These are phyloP conservation scores for Metarhizium anisopliae DNA, from an alignment of 2,329 filamentous ascomycete species.

Conservation along the genomic window DNA sequence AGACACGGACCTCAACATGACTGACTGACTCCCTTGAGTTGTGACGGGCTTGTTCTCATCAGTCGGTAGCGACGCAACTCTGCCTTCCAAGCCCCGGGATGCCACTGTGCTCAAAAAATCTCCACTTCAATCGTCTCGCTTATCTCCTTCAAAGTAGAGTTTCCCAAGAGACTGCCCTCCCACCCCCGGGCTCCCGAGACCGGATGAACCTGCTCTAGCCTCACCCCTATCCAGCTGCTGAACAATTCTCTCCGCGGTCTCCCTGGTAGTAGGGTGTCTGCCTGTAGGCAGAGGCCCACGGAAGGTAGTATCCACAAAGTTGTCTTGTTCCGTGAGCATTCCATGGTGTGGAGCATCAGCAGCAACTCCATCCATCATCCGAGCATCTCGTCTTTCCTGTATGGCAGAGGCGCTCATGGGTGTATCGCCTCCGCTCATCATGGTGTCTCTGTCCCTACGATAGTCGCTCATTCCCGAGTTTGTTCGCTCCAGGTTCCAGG, in stretches of 20 bases:
- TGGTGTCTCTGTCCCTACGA: slow-evolving; percentile 24
- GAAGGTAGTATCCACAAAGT: slow-evolving; percentile 57
- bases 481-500: slow-evolving; percentile 40
- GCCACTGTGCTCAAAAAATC: neutral
- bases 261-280: slow-evolving; percentile 24
- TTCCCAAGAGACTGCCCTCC: slow-evolving; percentile 41
- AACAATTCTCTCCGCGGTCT: slow-evolving; percentile 57
- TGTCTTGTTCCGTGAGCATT: slow-evolving; percentile 40
- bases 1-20: neutral
- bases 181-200: slow-evolving; percentile 34
- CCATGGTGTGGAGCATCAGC: slow-evolving; percentile 41
- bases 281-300: slow-evolving; percentile 42
- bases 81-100: neutral
- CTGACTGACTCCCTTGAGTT: neutral
- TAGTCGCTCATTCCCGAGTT: slow-evolving; percentile 44
- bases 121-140: slow-evolving; percentile 11
- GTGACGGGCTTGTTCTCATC: neutral
- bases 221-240: slow-evolving; percentile 46
- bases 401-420: slow-evolving; percentile 36
- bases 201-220: slow-evolving; percentile 24
- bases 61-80: neutral
- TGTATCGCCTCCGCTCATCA: slow-evolving; percentile 28
- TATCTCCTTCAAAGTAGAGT: slow-evolving; percentile 51
- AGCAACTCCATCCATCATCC: slow-evolving; percentile 59
- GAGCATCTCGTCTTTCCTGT: slow-evolving; percentile 49